Evolutionary conservation across 2,329 filamentous ascomycete species (phyloP).

Genomic region (Pyrenophora seminiperda): DNA sequence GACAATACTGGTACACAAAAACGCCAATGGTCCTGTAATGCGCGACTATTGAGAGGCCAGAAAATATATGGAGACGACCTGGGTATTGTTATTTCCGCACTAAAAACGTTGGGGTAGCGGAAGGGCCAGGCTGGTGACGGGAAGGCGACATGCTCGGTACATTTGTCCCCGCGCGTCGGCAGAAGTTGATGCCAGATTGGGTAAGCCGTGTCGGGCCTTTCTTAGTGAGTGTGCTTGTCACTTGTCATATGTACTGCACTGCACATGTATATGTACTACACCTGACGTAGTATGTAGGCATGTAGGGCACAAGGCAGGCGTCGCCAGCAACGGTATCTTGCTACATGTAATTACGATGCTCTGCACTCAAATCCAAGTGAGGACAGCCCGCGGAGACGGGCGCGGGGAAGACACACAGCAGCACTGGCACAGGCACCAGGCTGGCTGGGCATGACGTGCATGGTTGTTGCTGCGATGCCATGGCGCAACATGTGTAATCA

Average conservation of each 20-base stretch:
- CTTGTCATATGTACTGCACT: neutral
- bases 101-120: conserved; percentile 26
- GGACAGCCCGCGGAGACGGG: too few relatives aligned
- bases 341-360: too few relatives aligned
- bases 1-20: neutral
- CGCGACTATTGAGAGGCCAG: conserved; percentile 8
- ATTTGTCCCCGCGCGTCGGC: conserved; percentile 35
- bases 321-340: neutral
- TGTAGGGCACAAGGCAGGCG: neutral
- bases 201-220: conserved; percentile 1
- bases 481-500: conserved; percentile 6
- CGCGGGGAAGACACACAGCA: neutral
- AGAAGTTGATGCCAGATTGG: conserved; percentile 11
- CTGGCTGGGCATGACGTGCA: conserved; percentile 15
- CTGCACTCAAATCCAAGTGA: too few relatives aligned
- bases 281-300: too few relatives aligned
- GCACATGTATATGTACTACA: too few relatives aligned
- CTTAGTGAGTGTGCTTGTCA: conserved; percentile 3
- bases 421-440: neutral
- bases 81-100: conserved; percentile 30
- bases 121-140: conserved; percentile 42
- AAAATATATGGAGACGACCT: conserved; percentile 14
- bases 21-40: conserved; percentile 5
- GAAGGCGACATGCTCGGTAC: conserved; percentile 36
- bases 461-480: conserved; percentile 1